Base-by-base conservation (phyloP, 2,329 filamentous ascomycete species). In the Epichloe hybrida region DNA sequence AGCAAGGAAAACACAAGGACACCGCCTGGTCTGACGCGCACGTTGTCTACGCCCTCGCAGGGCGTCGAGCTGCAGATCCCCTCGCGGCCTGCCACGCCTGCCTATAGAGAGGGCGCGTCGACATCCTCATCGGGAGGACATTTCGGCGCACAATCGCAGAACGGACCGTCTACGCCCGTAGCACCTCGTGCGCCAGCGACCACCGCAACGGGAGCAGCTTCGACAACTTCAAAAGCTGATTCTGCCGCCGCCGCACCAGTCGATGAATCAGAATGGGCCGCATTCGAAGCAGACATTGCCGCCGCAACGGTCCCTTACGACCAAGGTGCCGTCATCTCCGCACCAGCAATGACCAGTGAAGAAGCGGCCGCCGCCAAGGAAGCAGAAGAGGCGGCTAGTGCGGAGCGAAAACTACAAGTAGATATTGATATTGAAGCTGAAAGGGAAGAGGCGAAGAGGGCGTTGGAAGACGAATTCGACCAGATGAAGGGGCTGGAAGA, bases 211-310 rank as follows among this genome's bases (percentile, higher is more conserved):
- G 12, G 21, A 21, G 15, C 47, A 23, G 20, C 44, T 9, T 55
- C 62, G 17, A 35, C 46, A 34, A 34, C 38, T 7, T 6, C 27
- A 3, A 42, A 36, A 5, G 38, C 40, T n/a, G 27, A 11, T 11
- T 40, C 47, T 9, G 38, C 57, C 27, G 45, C 55, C 17, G 50
- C 58, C 41, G 52, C 56, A 17, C 56, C 62, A 7, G 69, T 73
- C 8, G 81, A 90, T 62, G 87, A 95, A 61, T 80, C 83, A 50
- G 86, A 93, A 66, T 93, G 86, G 86, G 84, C 86, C 2, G 86
- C 87, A 8, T 94, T 95, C 62, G 84, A 95, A 63, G 85, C 86
- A 3, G 87, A 95, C 50, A 81, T 95, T 50, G 84, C 81, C 17
- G 68, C 70, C 34, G 62, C 70, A 23, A 58, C 64, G 31, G 61